phyloP scores from a whole-genome alignment of 2,329 filamentous ascomycete species.

The Dothistroma septosporum region DNA sequence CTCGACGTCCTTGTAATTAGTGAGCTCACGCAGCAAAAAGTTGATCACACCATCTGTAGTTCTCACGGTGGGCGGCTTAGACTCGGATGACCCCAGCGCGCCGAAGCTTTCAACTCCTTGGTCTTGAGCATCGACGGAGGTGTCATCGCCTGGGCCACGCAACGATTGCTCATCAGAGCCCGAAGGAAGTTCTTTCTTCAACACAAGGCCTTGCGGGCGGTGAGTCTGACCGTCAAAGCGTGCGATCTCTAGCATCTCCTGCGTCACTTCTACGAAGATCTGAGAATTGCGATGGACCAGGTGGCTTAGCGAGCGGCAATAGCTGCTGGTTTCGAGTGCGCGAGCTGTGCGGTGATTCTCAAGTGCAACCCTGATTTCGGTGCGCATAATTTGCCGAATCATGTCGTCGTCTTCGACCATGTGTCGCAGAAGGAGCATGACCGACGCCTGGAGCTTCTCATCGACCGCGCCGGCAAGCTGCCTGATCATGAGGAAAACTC shows the following conservation, averaged over 20 bases:
- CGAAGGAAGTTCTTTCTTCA: conserved; percentile 43
- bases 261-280: conserved; percentile 80
- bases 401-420: conserved; percentile 92
- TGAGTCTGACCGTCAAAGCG: conserved; percentile 55
- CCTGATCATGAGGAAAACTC: conserved; percentile 91
- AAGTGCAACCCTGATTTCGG: conserved; percentile 78
- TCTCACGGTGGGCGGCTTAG: conserved; percentile 80
- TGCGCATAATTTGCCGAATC: conserved; percentile 84
- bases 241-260: conserved; percentile 72
- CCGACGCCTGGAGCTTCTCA: conserved; percentile 66
- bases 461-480: conserved; percentile 79
- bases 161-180: conserved; percentile 25
- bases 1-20: conserved; percentile 88
- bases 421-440: conserved; percentile 85
- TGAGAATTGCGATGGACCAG: conserved; percentile 76
- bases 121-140: neutral
- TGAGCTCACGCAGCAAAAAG: conserved; percentile 85
- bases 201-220: conserved; percentile 49
- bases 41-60: conserved; percentile 93
- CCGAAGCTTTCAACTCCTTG: conserved; percentile 30
- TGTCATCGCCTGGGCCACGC: neutral
- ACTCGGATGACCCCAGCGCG: conserved; percentile 59
- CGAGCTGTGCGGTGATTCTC: conserved; percentile 47
- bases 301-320: conserved; percentile 72
- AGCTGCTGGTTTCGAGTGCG: conserved; percentile 64